Evolutionary conservation across 805 yeast genomes (phyloP), one percentile per base, ranked within the genome.

Genomic region (Candida lessepsii): DNA sequence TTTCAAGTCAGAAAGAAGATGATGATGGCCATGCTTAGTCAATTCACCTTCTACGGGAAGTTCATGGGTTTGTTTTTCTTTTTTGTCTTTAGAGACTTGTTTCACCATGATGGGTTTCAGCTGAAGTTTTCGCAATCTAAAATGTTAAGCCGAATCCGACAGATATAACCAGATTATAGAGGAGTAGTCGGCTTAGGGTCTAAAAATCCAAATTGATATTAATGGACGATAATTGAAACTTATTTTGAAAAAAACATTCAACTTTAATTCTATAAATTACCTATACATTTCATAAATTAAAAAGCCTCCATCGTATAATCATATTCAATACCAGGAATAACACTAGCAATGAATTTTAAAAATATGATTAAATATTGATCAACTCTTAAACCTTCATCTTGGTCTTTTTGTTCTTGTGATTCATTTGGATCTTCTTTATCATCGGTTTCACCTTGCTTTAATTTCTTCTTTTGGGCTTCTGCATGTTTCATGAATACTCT

Each of bases 291-390:
- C n/a, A 24, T 14, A 6, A 20, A 20, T 26, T 56, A 83, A 55
- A 85, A 78, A 1, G 96, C 97, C 60, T 89, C 90, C 97, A 91
- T 93, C n/a, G 99, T 93, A 58, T 89, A 89, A 54, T 93, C 99
- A 61, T 91, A 95, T 65, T 91, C 96, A 41, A 93, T 90, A 13
- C 97, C 96, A 0, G 99, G 99, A 1, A 96, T 90, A 7, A 93
- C 98, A 66, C 97, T 87, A 7, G 97, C 86, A 35, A 93, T 91
- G 56, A 93, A 93, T 64, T 93, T 93, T 54, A 93, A 72, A 60
- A 93, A 93, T 11, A 91, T 83, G 26, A 93, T 73, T 49, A 93
- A 65, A 58, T 93, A 93, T 57, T 90, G 97, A 59, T 93, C 98
- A 1, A 84, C 97, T 21, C 96, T 73, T 6, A 91, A 71, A 3